Evolutionary conservation across 345 rosid species (phyloP), one percentile per base, ranked within the genome.

Genomic region (Excoecaria agallocha): DNA sequence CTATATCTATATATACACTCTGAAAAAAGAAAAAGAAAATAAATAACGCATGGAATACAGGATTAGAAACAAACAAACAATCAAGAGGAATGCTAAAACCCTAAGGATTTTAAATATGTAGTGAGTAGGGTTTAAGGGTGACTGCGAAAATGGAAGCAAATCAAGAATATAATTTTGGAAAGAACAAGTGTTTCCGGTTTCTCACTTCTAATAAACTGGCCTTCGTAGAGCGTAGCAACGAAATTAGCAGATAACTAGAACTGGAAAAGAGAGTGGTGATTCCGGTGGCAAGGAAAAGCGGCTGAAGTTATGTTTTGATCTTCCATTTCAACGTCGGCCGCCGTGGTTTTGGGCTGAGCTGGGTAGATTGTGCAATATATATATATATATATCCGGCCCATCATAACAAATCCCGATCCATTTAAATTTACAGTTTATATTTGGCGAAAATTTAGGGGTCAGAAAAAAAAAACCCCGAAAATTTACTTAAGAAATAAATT

Each of bases 111-210:
- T 64, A 49, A 20, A 69, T 12, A 15, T 19, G 57, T 4, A 58
- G 38, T 25, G 8, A 49, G 58, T 48, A 67, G 71, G 71, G 71
- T 48, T 68, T 68, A 15, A 30, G n/a, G 55, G 38, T 38, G 17
- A 1, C 24, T 38, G 5, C 46, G n/a, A 17, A 63, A 12, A 17
- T 13, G 12, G 17, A 38, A 63, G 46, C 16, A 59, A 41, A 59
- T 25, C 12, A 12, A 58, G 5, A 51, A 19, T 51, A 16, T 19
- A 51, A 51, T 2, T 43, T 43, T 43, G 6, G 48, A 43, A 1
- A 5, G 48, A 43, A 43, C 10, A 43, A 43, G 9, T 30, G 30
- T 30, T 4, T 17, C 15, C 54, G 54, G 17, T 4, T 52, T 9
- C 37, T 58, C 4, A 11, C 7, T 22, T 19, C 12, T 20, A 30